Evolutionary conservation across 768 basidiomycete genomes (phyloP), one percentile per base, ranked within the genome.

Genomic region (Russula earlei): DNA sequence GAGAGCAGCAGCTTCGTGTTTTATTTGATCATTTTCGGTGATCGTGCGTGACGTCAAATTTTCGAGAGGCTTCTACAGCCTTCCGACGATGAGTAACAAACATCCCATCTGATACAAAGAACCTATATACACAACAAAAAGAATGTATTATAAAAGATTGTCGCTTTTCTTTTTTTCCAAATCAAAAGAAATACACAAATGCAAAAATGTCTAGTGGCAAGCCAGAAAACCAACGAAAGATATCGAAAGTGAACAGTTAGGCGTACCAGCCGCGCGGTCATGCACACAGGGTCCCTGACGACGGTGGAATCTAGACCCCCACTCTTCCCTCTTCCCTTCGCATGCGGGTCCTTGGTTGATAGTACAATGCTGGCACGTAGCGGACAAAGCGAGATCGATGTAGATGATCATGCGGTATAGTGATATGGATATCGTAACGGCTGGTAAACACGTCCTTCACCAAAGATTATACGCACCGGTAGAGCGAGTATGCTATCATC

Each of bases 51-150:
- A n/a, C n/a, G 4, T 15, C 15, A 5, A 42, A 54, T 31, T 46
- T 64, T 65, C 64, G 50, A 19, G 58, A 53, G 59, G 40, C 47
- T 60, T 62, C 64, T 53, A 56, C 44, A 20, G 36, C 36, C 43
- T 59, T 59, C 58, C 40, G n/a, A n/a, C n/a, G n/a, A n/a, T n/a
- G n/a, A n/a, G n/a, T n/a, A n/a, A n/a, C n/a, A n/a, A n/a, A n/a
- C n/a, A 41, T 20, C 40, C 10, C 40, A 41, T 22, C 20, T 27
- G 20, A 20, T 24, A 8, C 22, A 24, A 11, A 22, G n/a, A n/a
- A n/a, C n/a, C n/a, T n/a, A n/a, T n/a, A n/a, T n/a, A n/a, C n/a
- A n/a, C n/a, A n/a, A n/a, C n/a, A n/a, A n/a, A n/a, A n/a, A n/a
- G n/a, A n/a, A n/a, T n/a, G n/a, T n/a, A n/a, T n/a, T n/a, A n/a